Percentiles rank a stretch among this genome's conserved stretches.
Conservation (phyloP, 768 basidiomycete species). For the Amanita inopinata region DNA sequence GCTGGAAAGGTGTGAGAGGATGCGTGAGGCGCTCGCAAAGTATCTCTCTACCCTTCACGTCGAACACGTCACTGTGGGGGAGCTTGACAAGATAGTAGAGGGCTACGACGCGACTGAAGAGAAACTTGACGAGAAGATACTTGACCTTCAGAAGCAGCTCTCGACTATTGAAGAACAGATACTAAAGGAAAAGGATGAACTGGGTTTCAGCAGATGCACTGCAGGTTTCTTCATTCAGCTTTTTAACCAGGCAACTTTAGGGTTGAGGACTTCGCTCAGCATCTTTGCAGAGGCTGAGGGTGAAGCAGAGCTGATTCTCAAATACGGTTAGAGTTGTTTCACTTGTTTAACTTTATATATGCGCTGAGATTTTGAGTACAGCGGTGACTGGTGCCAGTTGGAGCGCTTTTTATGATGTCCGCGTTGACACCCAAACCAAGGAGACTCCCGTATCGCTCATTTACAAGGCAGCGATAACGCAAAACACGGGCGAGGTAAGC, state of each 20-base stretch:
- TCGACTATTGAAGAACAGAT: conserved; percentile 17
- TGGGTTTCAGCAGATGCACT: conserved; percentile 10
- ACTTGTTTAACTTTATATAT: not conserved
- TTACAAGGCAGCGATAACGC: conserved; percentile 30
- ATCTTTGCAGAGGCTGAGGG: conserved; percentile 27
- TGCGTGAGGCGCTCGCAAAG: conserved; percentile 20
- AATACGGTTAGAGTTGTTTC: conserved; percentile 23
- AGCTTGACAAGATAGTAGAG: conserved; percentile 21
- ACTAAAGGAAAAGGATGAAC: conserved; percentile 14
- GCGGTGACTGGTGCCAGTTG: conserved; percentile 22
- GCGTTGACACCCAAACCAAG: conserved; percentile 26
- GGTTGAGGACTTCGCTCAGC: conserved; percentile 21
- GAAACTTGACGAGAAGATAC: conserved; percentile 23
- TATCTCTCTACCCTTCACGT: conserved; percentile 27
- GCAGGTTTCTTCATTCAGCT: conserved; percentile 11
- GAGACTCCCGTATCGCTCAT: conserved; percentile 22
- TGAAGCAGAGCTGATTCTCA: conserved; percentile 27
- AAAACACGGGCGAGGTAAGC: conserved; percentile 30
- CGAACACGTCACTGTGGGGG: conserved; percentile 14
- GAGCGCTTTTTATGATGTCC: conserved; percentile 28
- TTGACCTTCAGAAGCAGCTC: conserved; percentile 21
- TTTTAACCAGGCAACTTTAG: conserved; percentile 10
- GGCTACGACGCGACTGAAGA: conserved; percentile 24
- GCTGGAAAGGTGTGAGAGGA: conserved; percentile 20
- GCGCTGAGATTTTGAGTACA: not conserved